Conservation (phyloP, 495 filamentous ascomycete genomes). For the Melanomma pulvis-pyrius region DNA sequence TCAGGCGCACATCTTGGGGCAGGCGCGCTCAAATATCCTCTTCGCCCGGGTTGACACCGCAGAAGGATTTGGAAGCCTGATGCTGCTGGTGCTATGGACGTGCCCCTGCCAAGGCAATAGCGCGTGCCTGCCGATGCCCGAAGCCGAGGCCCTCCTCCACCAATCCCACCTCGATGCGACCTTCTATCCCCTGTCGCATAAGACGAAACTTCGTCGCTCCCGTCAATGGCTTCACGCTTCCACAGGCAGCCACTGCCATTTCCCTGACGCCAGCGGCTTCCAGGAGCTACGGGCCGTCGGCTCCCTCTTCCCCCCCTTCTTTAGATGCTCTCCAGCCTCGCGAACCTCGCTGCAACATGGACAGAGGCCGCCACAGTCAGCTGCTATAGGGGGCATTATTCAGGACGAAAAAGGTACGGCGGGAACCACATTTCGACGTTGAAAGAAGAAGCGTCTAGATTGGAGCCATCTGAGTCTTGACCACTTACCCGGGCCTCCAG, state of each 20-base stretch:
- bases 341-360: too few relatives aligned
- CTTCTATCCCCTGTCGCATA: too few relatives aligned
- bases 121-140: neutral
- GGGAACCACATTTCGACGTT: neutral
- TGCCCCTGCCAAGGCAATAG: neutral
- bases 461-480: neutral
- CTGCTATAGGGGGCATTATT: too few relatives aligned
- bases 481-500: too few relatives aligned
- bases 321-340: neutral
- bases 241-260: neutral
- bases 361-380: too few relatives aligned
- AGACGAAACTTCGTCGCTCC: too few relatives aligned
- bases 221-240: neutral
- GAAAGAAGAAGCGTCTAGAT: neutral
- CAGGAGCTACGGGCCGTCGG: neutral
- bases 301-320: neutral
- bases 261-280: neutral
- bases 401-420: neutral
- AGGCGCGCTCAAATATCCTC: neutral
- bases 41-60: neutral
- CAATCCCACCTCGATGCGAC: too few relatives aligned
- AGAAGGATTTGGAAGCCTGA: neutral
- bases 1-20: too few relatives aligned
- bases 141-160: neutral
- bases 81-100: neutral